Evolutionary conservation across 257 asterid genomes (phyloP), one percentile per base, ranked within the genome.

Genomic region (Craterostigma plantagineum): DNA sequence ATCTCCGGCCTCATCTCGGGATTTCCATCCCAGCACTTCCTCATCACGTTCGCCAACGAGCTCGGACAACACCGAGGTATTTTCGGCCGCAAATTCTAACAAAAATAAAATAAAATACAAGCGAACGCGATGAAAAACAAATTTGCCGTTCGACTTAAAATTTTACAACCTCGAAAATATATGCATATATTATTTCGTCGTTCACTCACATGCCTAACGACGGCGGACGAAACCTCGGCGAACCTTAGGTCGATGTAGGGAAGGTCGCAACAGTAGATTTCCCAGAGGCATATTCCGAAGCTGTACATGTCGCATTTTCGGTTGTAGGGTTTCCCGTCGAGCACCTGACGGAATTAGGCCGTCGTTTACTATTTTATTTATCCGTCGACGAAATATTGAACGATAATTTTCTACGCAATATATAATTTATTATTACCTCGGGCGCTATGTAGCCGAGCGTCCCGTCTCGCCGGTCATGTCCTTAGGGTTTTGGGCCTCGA

Each of bases 371-470:
- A n/a, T n/a, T n/a, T n/a, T n/a, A n/a, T n/a, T n/a, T n/a, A n/a
- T n/a, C n/a, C n/a, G n/a, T n/a, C n/a, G n/a, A n/a, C n/a, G n/a
- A n/a, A n/a, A n/a, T n/a, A n/a, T n/a, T n/a, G n/a, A n/a, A n/a
- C n/a, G n/a, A n/a, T n/a, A n/a, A n/a, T n/a, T 23, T 23, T 23
- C 30, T 23, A 23, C 6, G 30, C 30, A 23, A n/a, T n/a, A 23
- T 23, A 23, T 23, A 23, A 23, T 2, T 23, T 2, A 23, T 2
- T 23, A 23, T 15, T 76, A 85, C 94, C 94, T 86, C 94, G 0
- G 96, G 96, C 9, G 96, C 96, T 94, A 86, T 86, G 62, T 86
- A 86, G 58, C 94, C 92, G 15, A 86, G 94, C 7, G 96, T 86
- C 58, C 96, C 0, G 96, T 85, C 73, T 85, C 96, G 48, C 96